phyloP scores from a whole-genome alignment of 768 basidiomycete species.

The Lenzites betulinus region DNA sequence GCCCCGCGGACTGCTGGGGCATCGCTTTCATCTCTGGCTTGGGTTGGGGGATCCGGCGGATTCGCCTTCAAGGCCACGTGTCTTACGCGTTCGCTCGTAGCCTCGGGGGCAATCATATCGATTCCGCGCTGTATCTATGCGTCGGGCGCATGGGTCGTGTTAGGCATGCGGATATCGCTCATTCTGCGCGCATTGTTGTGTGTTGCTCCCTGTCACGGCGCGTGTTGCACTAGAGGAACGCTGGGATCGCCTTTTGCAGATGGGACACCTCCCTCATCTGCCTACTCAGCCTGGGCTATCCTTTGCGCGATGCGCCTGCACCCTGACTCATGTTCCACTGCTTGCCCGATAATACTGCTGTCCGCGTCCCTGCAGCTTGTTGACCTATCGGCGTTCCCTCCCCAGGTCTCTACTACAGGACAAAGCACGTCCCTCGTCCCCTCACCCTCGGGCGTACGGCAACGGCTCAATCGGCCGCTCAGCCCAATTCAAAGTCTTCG shows the following conservation, averaged over 20 bases:
- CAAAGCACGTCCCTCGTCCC: constrained; percentile 74
- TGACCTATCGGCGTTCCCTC: constrained; percentile 34
- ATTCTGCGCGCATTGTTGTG: constrained; percentile 18
- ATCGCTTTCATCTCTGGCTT: constrained; percentile 26
- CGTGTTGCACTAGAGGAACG: neutral
- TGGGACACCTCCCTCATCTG: constrained; percentile 8
- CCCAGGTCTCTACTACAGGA: constrained; percentile 84
- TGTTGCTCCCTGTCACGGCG: constrained; percentile 9
- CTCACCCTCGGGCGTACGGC: constrained; percentile 48
- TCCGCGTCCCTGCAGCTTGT: constrained; percentile 31
- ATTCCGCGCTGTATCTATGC: constrained; percentile 29
- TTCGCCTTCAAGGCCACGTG: constrained; percentile 41
- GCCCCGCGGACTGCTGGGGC: constrained; percentile 26
- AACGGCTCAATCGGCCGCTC: constrained; percentile 29
- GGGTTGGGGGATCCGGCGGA: neutral
- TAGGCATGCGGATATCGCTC: constrained; percentile 22
- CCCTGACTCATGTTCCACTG: constrained; percentile 22
- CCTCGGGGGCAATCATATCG: constrained; percentile 32
- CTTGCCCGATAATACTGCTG: constrained; percentile 21
- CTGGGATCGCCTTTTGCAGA: constrained; percentile 11
- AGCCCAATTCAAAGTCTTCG: constrained; percentile 35
- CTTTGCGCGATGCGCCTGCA: constrained; percentile 25
- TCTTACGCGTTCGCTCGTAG: constrained; percentile 30
- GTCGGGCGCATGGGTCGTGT: constrained; percentile 27
- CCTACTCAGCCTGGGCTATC: constrained; percentile 7